Conservation (phyloP, 257 asterid genomes). For the Avicennia marina region DNA sequence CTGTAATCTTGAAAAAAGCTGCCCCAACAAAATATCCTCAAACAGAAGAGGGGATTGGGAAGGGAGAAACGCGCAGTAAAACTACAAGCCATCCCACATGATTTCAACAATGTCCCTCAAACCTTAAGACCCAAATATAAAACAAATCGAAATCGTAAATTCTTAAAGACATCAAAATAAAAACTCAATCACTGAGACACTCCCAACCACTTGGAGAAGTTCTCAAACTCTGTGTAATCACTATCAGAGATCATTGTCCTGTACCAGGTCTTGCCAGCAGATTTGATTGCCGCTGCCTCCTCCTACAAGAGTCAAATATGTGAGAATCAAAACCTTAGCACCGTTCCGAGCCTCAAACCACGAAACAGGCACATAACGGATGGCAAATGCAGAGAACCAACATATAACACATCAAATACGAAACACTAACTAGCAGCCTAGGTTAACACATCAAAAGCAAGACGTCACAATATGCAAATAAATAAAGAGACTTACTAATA, state of each 20-base stretch:
- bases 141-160: slow-evolving; percentile 16
- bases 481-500: too few relatives aligned
- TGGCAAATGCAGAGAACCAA: too few relatives aligned
- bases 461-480: too few relatives aligned
- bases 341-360: too few relatives aligned
- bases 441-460: too few relatives aligned
- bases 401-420: too few relatives aligned
- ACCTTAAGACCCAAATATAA: neutral
- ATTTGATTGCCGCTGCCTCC: slow-evolving; percentile 62
- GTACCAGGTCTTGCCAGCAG: slow-evolving; percentile 72
- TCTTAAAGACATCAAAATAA: too few relatives aligned
- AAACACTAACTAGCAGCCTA: too few relatives aligned
- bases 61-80: neutral
- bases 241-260: slow-evolving; percentile 85
- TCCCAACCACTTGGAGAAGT: slow-evolving; percentile 87
- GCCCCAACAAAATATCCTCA: slow-evolving; percentile 16
- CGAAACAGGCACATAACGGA: too few relatives aligned
- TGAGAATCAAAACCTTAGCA: neutral
- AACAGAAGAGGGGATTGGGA: neutral
- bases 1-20: neutral
- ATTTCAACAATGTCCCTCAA: slow-evolving; percentile 17
- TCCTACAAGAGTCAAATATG: slow-evolving; percentile 34
- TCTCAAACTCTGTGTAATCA: slow-evolving; percentile 76
- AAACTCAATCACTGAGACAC: slow-evolving; percentile 48
- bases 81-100: slow-evolving; percentile 8